phyloP scores from a whole-genome alignment of 148 eudicot genomes.

The Rhododendron griersonianum region DNA sequence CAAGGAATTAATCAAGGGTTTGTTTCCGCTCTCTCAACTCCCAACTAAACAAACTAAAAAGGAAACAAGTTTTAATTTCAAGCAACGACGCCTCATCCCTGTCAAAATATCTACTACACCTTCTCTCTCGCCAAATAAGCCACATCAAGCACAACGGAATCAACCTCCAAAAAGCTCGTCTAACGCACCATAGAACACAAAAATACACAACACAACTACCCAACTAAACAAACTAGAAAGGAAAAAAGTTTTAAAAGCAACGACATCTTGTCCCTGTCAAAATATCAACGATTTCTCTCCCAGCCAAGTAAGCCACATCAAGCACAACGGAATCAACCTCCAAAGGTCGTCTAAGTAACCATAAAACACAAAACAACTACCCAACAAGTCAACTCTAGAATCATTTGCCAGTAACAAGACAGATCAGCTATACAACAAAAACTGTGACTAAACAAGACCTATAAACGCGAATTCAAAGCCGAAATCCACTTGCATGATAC shows the following conservation, averaged over 20 bases:
- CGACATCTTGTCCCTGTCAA: background rate
- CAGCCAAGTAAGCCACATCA: background rate
- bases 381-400: background rate
- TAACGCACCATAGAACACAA: background rate
- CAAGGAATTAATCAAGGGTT: background rate
- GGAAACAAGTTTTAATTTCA: background rate
- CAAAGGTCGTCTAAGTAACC: background rate
- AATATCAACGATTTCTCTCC: background rate
- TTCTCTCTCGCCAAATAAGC: background rate
- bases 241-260: background rate
- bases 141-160: background rate
- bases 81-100: background rate
- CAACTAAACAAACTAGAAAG: background rate
- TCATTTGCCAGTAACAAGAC: background rate
- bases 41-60: background rate
- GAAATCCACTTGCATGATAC: constrained; percentile 5
- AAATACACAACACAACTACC: background rate
- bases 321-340: background rate
- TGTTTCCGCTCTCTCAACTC: background rate
- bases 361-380: background rate
- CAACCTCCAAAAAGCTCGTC: background rate
- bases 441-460: background rate
- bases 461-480: background rate
- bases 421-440: constrained; percentile 4
- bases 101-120: background rate